Base-by-base conservation (phyloP, 805 yeast genomes). In the Saccharomycopsis fodiens region DNA sequence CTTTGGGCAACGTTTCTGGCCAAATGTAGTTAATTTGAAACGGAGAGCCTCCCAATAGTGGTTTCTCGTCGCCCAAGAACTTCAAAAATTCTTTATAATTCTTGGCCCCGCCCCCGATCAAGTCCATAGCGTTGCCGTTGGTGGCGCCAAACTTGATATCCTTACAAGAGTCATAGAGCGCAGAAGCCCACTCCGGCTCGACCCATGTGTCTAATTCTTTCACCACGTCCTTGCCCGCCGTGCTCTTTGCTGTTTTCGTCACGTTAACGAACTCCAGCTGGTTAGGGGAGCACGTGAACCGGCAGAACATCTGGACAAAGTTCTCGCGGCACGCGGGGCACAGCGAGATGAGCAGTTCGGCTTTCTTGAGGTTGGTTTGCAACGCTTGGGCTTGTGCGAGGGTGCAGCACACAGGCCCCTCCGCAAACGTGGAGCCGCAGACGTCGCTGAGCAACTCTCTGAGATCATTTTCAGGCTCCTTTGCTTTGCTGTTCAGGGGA, bases 31-130 rank as follows among this genome's bases (percentile, higher is more conserved):
- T 82, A 51, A 91, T 89, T 60, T 91, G 97, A 60, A 91, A 87
- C 0, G 97, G 97, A 0, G 96, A 86, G 0, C 98, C 98, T 1
- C 97, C 97, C 3, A 91, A 68, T 55, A 86, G 54, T 0, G 97
- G 97, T 61, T 91, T 89, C 55, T 87, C 94, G 59, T 91, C 97
- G 10, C 97, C 97, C 42, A 93, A 63, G 58, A 91, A 93, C 63
- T 88, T 84, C 54, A 91, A 66, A 59, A 91, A 91, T 45, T 78
- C 77, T 27, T 68, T 55, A 60, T 77, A 85, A 55, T 79, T 76
- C 45, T 70, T 73, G 2, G 97, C 97, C 1, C 97, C 97, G n/a
- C 98, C 98, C 5, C 98, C 98, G 35, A 91, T 81, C 35, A 91
- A 70, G 59, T 91, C 97, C 97, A 91, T 88, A 7, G 96, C 97